Evolutionary conservation across 148 eudicot species (phyloP), one percentile per base, ranked within the genome.

Genomic region (Salicornia ramosissima): DNA sequence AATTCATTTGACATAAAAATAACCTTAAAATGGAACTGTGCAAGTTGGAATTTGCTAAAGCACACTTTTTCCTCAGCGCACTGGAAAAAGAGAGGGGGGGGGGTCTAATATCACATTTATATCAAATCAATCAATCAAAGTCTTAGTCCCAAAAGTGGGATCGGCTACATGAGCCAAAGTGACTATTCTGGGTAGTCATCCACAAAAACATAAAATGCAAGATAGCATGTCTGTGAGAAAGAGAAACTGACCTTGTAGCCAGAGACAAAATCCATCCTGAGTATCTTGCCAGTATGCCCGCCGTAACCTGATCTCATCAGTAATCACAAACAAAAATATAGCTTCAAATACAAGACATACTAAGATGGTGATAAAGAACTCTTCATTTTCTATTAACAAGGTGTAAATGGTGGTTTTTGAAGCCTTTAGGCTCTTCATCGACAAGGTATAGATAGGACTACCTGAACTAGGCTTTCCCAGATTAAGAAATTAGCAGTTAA

Each of bases 251-350:
- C 84, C 84, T 81, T 81, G 63, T 81, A 81, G 62, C 84, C 79
- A 58, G 81, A 78, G n/a, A 81, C 84, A 66, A 81, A 81, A 78
- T 81, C 81, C 84, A 81, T 81, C 74, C 73, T 75, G 46, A 64
- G 42, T 57, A 72, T n/a, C 49, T 63, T 72, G 63, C 67, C 73
- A 72, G 29, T 63, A 57, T 53, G 42, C 65, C 63, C 22, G 47
- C 64, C 33, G 31, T 62, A 9, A 62, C 82, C 82, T 79, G 54
- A 52, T 62, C n/a, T n/a, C 29, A 70, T 24, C 29, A 69, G 46
- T 29, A 24, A 50, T 30, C 54, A 43, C 4, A 43, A 39, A 8
- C 19, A 25, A 50, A 62, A 4, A 45, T 9, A 4, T 11, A 46
- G 33, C 9, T 45, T 19, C n/a, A 42, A 58, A 29, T 13, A 1